phyloP scores from a whole-genome alignment of 2,329 filamentous ascomycete genomes.

The Aaosphaeria pasadenensis region DNA sequence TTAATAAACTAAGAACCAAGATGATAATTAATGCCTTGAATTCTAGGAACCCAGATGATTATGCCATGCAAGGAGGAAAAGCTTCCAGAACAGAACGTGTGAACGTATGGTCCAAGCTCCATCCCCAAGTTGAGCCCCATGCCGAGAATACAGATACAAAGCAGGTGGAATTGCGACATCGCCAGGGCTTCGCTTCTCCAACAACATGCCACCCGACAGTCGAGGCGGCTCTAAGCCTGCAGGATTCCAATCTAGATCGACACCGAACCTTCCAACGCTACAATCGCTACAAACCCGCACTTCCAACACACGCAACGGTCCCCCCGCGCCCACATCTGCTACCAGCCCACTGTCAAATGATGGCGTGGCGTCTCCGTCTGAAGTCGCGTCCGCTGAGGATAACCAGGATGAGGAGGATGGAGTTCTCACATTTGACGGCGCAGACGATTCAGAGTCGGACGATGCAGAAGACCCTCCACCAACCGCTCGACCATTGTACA shows the following conservation, averaged over 20 bases:
- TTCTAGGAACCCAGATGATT: too few relatives aligned
- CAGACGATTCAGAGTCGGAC: conserved; percentile 23
- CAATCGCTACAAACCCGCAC: conserved; percentile 20
- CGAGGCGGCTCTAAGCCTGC: conserved; percentile 38
- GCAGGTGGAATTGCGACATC: neutral
- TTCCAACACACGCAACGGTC: conserved; percentile 9
- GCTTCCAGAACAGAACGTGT: neutral
- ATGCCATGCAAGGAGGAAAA: too few relatives aligned
- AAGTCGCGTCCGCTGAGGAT: conserved; percentile 38
- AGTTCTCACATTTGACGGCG: conserved; percentile 14
- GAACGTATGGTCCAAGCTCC: neutral
- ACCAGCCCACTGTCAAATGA: conserved; percentile 11
- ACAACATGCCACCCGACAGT: conserved; percentile 43
- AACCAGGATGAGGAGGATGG: conserved; percentile 25
- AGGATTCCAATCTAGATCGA: conserved; percentile 46
- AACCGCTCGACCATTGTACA: conserved; percentile 37
- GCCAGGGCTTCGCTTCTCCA: neutral
- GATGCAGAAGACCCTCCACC: conserved; percentile 16
- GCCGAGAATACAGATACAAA: too few relatives aligned
- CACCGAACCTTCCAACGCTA: conserved; percentile 46
- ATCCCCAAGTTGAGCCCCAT: neutral
- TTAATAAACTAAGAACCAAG: too few relatives aligned
- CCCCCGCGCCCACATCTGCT: conserved; percentile 8
- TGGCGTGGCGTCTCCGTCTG: conserved; percentile 29
- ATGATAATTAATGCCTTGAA: too few relatives aligned